These are phyloP conservation scores for Cyclostephanos invisitatus DNA, from an alignment of 108 stramenopile species.

Conservation along the genomic window DNA sequence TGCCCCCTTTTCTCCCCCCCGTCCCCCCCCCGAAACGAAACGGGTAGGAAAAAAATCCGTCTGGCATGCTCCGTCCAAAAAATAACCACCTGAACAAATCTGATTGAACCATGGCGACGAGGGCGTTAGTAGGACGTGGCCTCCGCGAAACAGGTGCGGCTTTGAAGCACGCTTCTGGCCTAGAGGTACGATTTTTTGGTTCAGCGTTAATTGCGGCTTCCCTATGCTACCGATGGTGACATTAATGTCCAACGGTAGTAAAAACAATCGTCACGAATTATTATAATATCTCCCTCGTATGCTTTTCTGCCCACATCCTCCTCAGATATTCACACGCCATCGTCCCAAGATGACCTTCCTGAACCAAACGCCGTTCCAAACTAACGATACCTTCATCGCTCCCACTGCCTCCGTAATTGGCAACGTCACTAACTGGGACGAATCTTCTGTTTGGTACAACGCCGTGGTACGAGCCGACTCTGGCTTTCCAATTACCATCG, in stretches of 20 bases:
- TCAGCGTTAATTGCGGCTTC: neutral
- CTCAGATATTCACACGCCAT: slow-evolving; percentile 83
- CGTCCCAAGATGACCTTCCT: slow-evolving; percentile 83
- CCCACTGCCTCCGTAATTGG: slow-evolving; percentile 97
- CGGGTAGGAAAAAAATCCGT: too few species aligned
- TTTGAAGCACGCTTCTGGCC: slow-evolving; percentile 55
- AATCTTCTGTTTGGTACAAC: slow-evolving; percentile 96
- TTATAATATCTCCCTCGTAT: neutral
- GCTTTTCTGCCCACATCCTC: slow-evolving; percentile 1
- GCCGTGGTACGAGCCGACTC: slow-evolving; percentile 94
- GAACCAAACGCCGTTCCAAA: slow-evolving; percentile 73
- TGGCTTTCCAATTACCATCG: slow-evolving; percentile 82
- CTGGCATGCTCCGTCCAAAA: too few species aligned
- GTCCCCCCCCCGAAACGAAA: too few species aligned
- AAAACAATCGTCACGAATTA: neutral
- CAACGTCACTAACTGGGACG: slow-evolving; percentile 93
- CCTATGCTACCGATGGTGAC: neutral
- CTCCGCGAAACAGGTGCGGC: slow-evolving; percentile 71
- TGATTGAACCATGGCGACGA: slow-evolving; percentile 34
- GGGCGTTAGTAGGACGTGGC: slow-evolving; percentile 56
- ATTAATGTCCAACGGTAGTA: neutral
- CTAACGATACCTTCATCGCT: slow-evolving; percentile 95
- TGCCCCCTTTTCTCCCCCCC: too few species aligned
- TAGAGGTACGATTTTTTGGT: slow-evolving; percentile 52
- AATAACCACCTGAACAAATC: too few species aligned